Evolutionary conservation across 2,329 filamentous ascomycete genomes (phyloP).

Genomic region (Talaromyces sp.): DNA sequence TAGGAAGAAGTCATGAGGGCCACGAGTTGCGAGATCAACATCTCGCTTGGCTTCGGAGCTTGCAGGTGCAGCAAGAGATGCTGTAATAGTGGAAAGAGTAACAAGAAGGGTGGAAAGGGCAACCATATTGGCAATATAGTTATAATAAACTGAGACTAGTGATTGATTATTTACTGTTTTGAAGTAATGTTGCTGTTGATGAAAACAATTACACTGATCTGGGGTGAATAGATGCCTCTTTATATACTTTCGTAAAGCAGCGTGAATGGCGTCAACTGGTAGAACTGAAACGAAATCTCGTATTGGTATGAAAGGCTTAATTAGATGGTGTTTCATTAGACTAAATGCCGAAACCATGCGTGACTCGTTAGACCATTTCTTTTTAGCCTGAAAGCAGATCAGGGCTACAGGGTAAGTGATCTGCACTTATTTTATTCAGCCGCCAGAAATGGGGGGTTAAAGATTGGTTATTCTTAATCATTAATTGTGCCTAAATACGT

Average conservation of each 20-base stretch:
- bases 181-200: background rate
- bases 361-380: background rate
- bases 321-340: background rate
- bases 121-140: conserved; percentile 4
- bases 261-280: background rate
- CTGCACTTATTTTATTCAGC: background rate
- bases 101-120: conserved; percentile 1
- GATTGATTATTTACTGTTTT: background rate
- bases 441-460: background rate
- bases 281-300: background rate
- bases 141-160: background rate
- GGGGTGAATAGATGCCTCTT: background rate
- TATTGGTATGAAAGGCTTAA: background rate
- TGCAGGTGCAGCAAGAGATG: conserved; percentile 5
- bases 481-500: background rate
- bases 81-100: background rate
- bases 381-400: background rate
- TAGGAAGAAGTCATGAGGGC: conserved; percentile 4
- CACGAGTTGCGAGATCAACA: background rate
- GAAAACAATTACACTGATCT: background rate
- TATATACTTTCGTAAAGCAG: background rate
- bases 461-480: background rate
- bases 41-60: background rate
- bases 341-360: background rate
- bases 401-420: background rate